Evolutionary conservation across 805 yeast genomes (phyloP).

Genomic region (Kodamaea kaohsiungensis): DNA sequence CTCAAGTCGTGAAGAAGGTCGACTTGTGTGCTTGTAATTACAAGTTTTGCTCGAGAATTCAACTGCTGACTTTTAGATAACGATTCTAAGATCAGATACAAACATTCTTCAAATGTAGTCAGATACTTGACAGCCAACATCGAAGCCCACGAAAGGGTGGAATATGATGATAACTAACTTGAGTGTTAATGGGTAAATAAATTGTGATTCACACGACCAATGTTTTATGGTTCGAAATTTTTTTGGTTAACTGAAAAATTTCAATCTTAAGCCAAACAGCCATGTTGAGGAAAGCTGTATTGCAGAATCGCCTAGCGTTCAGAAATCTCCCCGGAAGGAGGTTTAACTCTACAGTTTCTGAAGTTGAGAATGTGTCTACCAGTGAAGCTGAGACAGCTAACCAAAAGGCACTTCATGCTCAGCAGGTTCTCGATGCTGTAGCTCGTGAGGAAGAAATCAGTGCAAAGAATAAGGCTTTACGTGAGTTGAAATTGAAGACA

Average conservation of each 20-base stretch:
- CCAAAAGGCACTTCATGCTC: constrained; percentile 38
- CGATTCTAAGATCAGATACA: not conserved
- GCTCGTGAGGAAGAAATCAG: constrained; percentile 44
- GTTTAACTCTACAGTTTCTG: constrained; percentile 4
- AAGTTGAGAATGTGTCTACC: constrained; percentile 4
- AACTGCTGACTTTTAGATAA: not conserved
- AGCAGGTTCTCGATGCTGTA: constrained; percentile 44
- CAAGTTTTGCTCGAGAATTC: not conserved
- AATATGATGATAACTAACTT: not conserved
- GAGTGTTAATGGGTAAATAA: not conserved
- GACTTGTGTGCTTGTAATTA: not conserved
- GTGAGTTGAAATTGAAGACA: constrained; percentile 32
- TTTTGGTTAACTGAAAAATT: not conserved
- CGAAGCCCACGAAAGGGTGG: not conserved
- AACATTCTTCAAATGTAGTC: not conserved
- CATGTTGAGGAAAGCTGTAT: not conserved
- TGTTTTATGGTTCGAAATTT: not conserved
- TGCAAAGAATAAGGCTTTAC: constrained; percentile 33
- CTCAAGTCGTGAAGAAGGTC: not conserved
- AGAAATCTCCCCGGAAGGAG: constrained; percentile 1
- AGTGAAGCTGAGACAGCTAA: constrained; percentile 10
- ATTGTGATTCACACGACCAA: not conserved
- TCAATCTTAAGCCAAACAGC: not conserved
- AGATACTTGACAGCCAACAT: not conserved
- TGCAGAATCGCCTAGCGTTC: not conserved